Base-by-base conservation (phyloP, 371 early-diverging fungal species). In the Dentiscutata heterogama region DNA sequence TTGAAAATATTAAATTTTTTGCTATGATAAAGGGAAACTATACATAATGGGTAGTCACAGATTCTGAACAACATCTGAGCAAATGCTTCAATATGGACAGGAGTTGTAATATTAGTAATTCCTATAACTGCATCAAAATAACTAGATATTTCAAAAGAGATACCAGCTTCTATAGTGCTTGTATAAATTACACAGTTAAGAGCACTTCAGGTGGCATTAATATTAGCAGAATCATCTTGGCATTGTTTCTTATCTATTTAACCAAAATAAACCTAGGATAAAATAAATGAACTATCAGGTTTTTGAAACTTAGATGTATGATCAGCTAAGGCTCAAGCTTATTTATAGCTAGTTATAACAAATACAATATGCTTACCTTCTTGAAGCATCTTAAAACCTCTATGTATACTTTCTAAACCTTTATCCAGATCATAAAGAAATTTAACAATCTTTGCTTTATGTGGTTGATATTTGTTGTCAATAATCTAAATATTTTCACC, bases 41-140 rank as follows among this genome's bases (percentile, higher is more conserved):
- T n/a, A 60, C 18, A 5, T 18, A 18, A 60, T 60, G 18, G 22
- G 18, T 22, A 60, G 18, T 60, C 22, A 22, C 22, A 5, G 18
- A 60, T n/a, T 60, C 22, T 16, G 1, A 18, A 60, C 0, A 60
- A n/a, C 2, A 60, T 60, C 18, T 60, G 60, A 18, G 60, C 60
- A 60, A 60, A 60, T 2, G 50, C 50, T 50, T 50, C 13, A 50
- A 13, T 3, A 50, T 50, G 13, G 2, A 50, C 50, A 1, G 0
- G 18, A 18, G 68, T 68, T 3, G 10, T 13, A 31, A 68, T 68
- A 68, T 68, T 39, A 35, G 16, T 68, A 18, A 68, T 68, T 68
- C 35, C 68, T 68, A 68, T 68, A 35, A 68, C 35, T n/a, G 68
- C 27, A 35, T 68, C 68, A 31, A 68, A 68, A 68, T 68, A 39